These are phyloP conservation scores for Cystobasidium sp. DNA, from an alignment of 1,284 basidiomycete species.

Conservation along the genomic window DNA sequence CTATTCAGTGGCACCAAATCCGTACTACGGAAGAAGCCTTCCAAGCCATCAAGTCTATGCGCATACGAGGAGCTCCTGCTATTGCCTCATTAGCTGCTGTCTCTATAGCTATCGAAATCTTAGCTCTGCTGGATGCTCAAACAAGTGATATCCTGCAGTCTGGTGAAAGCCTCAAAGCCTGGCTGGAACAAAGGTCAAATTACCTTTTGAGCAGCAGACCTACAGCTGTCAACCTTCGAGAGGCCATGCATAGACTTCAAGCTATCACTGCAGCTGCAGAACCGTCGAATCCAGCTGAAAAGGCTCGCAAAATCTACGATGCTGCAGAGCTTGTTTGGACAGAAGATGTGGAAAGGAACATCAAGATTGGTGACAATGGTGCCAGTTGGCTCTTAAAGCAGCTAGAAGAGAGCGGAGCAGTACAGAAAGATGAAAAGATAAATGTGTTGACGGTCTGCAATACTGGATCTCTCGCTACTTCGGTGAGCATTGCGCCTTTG, in stretches of 20 bases:
- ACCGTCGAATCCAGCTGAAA: constrained; percentile 52
- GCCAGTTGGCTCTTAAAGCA: constrained; percentile 77
- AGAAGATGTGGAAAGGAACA: constrained; percentile 83
- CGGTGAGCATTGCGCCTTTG: constrained; percentile 62
- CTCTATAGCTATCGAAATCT: constrained; percentile 67
- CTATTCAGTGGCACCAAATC: constrained; percentile 69
- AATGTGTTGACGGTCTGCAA: constrained; percentile 91
- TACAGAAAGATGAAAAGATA: constrained; percentile 61
- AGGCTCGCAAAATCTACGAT: constrained; percentile 59
- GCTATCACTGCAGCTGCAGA: constrained; percentile 56
- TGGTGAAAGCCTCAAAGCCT: constrained; percentile 11
- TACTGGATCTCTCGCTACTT: constrained; percentile 88
- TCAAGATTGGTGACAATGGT: constrained; percentile 76
- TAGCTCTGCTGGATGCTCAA: constrained; percentile 45
- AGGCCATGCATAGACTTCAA: constrained; percentile 73
- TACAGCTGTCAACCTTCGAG: constrained; percentile 88
- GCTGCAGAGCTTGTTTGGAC: constrained; percentile 64
- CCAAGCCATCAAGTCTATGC: constrained; percentile 88
- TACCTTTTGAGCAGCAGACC: constrained; percentile 84
- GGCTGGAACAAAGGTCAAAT: constrained; percentile 62
- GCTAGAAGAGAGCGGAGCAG: constrained; percentile 59
- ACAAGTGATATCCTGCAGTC: constrained; percentile 1
- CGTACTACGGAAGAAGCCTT: constrained; percentile 76
- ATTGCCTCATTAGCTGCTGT: constrained; percentile 87
- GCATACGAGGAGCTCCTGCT: constrained; percentile 92